Percentiles rank a stretch among this genome's conserved stretches.
Evolutionary conservation across 164 flowering plant genomes (phyloP).

Genomic region (Magnolia kwangsiensis): DNA sequence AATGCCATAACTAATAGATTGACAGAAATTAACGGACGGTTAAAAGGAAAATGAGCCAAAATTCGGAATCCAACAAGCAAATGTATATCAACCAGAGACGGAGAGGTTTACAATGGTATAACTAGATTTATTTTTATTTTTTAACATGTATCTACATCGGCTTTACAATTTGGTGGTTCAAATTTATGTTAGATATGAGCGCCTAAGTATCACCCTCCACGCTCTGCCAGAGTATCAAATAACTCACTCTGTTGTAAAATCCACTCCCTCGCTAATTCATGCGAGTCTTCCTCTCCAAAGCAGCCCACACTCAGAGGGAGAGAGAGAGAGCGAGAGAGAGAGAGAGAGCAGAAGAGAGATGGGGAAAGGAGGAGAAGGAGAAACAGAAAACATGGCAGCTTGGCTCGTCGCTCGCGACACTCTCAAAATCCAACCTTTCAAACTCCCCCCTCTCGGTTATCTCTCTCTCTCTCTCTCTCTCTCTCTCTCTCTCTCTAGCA

Average conservation of each 20-base stretch:
- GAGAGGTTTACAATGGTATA: too few species aligned
- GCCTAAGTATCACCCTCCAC: background rate
- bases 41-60: too few species aligned
- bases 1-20: too few species aligned
- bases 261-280: background rate
- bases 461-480: background rate
- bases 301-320: too few species aligned
- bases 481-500: background rate
- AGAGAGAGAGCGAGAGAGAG: background rate
- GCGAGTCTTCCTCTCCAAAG: background rate
- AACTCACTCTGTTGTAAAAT: background rate
- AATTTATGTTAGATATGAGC: too few species aligned
- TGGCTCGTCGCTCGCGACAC: constrained; percentile 80
- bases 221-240: background rate
- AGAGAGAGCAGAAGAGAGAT: background rate
- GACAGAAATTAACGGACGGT: too few species aligned
- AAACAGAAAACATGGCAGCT: constrained; percentile 83
- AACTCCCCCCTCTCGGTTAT: constrained; percentile 79
- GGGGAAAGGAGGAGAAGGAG: constrained; percentile 20
- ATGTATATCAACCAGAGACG: too few species aligned
- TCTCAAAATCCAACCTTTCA: constrained; percentile 84
- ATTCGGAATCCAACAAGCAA: too few species aligned
- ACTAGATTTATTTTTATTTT: too few species aligned
- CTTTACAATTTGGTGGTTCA: too few species aligned
- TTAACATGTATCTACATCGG: too few species aligned